Base-by-base conservation (phyloP, 305 asterid species). In the Nicotiana rustica region DNA sequence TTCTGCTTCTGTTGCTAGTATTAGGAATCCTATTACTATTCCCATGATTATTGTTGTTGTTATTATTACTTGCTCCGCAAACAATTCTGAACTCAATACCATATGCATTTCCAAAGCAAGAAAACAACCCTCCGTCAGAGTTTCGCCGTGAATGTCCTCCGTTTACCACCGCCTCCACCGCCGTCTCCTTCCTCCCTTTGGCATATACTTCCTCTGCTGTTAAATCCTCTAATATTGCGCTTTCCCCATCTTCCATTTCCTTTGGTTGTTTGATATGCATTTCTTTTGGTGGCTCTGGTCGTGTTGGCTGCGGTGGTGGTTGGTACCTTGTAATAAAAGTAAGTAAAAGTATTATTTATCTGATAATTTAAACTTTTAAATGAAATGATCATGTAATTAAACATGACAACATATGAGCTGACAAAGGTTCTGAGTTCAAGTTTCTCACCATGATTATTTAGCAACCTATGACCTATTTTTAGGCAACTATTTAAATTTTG, bases 201-300 rank as follows among this genome's bases (percentile, higher is more conserved):
- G 94, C 90, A 31, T 84, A 77, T 0, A 92, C 97, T 84, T 94
- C 92, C 83, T 92, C 95, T 1, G 84, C 77, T 12, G 95, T 93
- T 85, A 93, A 62, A 8, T 92, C 97, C 80, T 85, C 96, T 7
- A 93, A 77, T 75, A 75, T 86, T 3, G 93, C 89, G 85, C 93
- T 90, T 36, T 90, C 90, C 3, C 89, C 79, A 0, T 89, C 92
- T 12, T 88, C 89, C 0, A n/a, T 77, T 17, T 73, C 83, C 21
- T 35, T 29, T 56, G 14, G 60, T 35, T 21, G n/a, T 73, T 12
- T 64, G 0, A 15, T 13, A 5, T 59, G 41, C 70, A 13, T 25
- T 83, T 13, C 29, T 49, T 71, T 3, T 67, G 14, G 82, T 68
- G 33, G 61, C 31, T 62, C 57, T 10, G 44, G 14, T 25, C 33